A percentile compares a stretch with the other conserved stretches of the same genome.
These are phyloP conservation scores for Aegilops speltoides DNA, from an alignment of 176 grass and related monocot genomes.

Conservation along the genomic window DNA sequence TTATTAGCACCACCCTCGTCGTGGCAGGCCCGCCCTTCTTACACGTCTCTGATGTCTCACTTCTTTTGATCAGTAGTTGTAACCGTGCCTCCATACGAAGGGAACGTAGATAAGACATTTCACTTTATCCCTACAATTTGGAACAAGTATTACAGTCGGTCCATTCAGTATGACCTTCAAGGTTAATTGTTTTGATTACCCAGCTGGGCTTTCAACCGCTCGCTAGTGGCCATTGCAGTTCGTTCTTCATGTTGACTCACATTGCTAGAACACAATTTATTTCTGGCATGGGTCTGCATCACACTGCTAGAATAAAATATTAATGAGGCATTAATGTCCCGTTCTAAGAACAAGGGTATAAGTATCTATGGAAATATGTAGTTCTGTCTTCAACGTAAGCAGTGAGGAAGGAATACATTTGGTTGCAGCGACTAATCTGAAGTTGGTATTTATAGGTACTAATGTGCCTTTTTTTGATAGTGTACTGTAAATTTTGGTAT, in stretches of 20 bases:
- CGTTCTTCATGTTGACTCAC: background rate
- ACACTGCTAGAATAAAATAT: slow-evolving; percentile 2
- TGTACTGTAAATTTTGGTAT: slow-evolving; percentile 22
- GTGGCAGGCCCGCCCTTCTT: too few species aligned
- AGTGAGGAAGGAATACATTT: background rate
- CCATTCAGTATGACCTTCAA: slow-evolving; percentile 11
- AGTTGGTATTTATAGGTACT: slow-evolving; percentile 31
- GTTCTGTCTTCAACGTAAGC: background rate
- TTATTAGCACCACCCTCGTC: too few species aligned
- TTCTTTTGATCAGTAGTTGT: too few species aligned
- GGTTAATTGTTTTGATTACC: background rate
- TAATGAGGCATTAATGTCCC: slow-evolving; percentile 12
- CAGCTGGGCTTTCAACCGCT: background rate
- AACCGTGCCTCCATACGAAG: background rate
- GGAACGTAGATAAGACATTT: background rate
- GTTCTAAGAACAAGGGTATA: slow-evolving; percentile 21
- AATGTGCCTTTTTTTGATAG: slow-evolving; percentile 20
- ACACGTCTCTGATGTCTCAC: too few species aligned
- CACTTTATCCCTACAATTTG: background rate
- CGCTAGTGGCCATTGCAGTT: background rate
- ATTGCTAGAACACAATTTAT: background rate
- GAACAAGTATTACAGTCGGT: background rate
- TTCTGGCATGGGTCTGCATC: background rate
- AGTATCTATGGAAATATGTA: background rate
- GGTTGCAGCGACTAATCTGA: background rate